These are phyloP conservation scores for Phytophthora rubi DNA, from an alignment of 352 stramenopile species.

Conservation along the genomic window DNA sequence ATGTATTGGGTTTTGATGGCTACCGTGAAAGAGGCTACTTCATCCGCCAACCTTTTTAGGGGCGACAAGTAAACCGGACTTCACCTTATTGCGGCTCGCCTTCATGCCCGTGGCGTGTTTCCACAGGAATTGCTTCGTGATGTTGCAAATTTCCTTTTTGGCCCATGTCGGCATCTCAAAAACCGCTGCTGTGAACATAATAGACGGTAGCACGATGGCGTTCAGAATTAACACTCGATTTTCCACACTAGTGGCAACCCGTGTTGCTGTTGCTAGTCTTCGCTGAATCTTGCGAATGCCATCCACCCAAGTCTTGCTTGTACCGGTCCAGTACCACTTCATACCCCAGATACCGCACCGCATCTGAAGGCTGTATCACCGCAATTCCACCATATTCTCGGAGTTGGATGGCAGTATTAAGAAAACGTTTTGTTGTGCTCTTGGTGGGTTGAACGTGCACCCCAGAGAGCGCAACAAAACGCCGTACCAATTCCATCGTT, in stretches of 20 bases:
- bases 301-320: neutral
- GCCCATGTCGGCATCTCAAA: neutral
- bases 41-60: neutral
- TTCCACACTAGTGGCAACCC: neutral
- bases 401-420: neutral
- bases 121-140: neutral
- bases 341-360: neutral
- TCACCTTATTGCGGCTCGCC: neutral
- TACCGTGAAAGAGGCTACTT: no score
- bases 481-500: neutral
- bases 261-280: neutral
- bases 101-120: neutral
- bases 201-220: neutral
- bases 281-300: neutral
- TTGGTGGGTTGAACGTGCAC: neutral
- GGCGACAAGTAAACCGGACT: neutral
- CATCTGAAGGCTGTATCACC: neutral
- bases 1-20: neutral
- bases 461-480: neutral
- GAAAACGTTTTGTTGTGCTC: neutral
- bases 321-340: neutral
- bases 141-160: neutral
- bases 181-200: neutral
- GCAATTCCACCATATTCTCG: neutral
- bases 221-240: neutral